Evolutionary conservation across 2,329 filamentous ascomycete species (phyloP).

Genomic region (Teratosphaeria gauchensis): DNA sequence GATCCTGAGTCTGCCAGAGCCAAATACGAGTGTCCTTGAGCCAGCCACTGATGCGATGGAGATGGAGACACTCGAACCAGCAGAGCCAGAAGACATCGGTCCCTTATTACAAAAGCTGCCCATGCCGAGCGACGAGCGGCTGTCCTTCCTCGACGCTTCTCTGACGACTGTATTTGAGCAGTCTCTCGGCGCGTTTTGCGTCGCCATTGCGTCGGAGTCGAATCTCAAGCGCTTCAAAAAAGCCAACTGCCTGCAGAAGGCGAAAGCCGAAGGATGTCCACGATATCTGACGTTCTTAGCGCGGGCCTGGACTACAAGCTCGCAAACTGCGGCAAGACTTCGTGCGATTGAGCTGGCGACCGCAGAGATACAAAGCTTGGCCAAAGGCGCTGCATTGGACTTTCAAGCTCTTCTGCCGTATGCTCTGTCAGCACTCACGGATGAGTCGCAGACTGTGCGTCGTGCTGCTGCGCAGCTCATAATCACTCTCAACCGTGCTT

Average conservation of each 20-base stretch:
- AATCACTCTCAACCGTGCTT: neutral
- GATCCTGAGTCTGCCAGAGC: neutral
- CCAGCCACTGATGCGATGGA: neutral
- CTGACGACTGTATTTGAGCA: constrained; percentile 3
- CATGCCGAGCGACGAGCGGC: neutral
- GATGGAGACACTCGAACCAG: neutral
- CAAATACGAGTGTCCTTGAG: neutral
- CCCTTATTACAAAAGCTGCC: neutral
- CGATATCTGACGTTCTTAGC: constrained; percentile 3
- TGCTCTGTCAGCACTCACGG: constrained; percentile 61
- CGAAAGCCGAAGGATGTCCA: neutral
- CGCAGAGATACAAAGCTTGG: neutral
- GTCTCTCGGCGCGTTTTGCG: constrained; percentile 4
- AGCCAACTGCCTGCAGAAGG: constrained; percentile 1
- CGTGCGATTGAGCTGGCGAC: constrained; percentile 1
- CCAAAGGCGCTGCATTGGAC: constrained; percentile 29
- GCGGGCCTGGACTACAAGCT: constrained; percentile 6
- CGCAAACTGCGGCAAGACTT: neutral
- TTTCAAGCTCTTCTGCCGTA: constrained; percentile 80
- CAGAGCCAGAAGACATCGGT: neutral
- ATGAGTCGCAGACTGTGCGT: constrained; percentile 53
- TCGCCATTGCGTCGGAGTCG: constrained; percentile 3
- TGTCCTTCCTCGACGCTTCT: constrained; percentile 6
- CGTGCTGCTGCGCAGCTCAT: constrained; percentile 41
- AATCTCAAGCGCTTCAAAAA: constrained; percentile 3